Evolutionary conservation across 371 early-diverging fungal genomes (phyloP).

Genomic region (Zancudomyces culisetae): DNA sequence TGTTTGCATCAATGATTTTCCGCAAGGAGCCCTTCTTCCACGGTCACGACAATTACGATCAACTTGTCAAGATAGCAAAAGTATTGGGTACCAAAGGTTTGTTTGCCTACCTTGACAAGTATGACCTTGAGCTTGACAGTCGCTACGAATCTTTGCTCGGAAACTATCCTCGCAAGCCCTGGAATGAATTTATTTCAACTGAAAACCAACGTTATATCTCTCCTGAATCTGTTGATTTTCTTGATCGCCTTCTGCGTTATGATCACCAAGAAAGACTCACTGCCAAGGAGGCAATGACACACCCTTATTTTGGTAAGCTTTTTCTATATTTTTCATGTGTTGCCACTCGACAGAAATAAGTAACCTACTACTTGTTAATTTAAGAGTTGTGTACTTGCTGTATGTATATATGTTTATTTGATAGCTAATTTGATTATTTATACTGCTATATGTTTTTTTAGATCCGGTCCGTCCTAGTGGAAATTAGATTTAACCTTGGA

Average conservation of each 20-base stretch:
- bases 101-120: slow-evolving; percentile 80
- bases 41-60: slow-evolving; percentile 95
- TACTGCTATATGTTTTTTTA: no score
- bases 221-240: slow-evolving; percentile 80
- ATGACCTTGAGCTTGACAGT: slow-evolving; percentile 74
- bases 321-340: background rate
- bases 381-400: no score
- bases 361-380: no score
- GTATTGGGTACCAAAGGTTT: slow-evolving; percentile 90
- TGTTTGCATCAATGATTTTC: slow-evolving; percentile 98
- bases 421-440: no score
- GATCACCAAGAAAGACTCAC: slow-evolving; percentile 96
- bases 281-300: slow-evolving; percentile 87
- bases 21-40: slow-evolving; percentile 98
- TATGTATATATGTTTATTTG: no score
- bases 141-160: slow-evolving; percentile 70
- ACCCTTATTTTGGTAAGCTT: slow-evolving; percentile 64
- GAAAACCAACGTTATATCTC: slow-evolving; percentile 81
- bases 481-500: no score
- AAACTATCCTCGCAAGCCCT: slow-evolving; percentile 80
- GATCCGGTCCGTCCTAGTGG: no score
- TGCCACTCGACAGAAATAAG: no score
- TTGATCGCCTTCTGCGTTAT: slow-evolving; percentile 85
- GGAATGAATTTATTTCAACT: slow-evolving; percentile 75
- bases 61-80: slow-evolving; percentile 93